Percentiles rank a stretch among this genome's conserved stretches.
Evolutionary conservation across 2,329 filamentous ascomycete species (phyloP).

Genomic region (Thermochaetoides dissita): DNA sequence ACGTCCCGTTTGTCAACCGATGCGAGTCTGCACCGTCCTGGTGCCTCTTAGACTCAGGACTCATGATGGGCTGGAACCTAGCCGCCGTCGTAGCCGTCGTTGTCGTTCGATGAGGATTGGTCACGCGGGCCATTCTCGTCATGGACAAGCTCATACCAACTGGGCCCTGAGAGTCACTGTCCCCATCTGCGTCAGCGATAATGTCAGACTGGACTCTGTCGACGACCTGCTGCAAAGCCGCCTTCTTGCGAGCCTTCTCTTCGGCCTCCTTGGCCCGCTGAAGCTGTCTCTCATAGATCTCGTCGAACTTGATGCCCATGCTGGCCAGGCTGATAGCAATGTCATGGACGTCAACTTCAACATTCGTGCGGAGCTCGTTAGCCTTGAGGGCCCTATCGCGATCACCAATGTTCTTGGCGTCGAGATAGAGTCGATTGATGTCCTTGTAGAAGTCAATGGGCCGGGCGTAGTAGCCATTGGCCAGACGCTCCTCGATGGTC

Average conservation of each 20-base stretch:
- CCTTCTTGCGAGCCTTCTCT: conserved; percentile 49
- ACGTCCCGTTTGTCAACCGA: conserved; percentile 41
- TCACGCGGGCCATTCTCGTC: conserved; percentile 32
- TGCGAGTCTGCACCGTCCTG: conserved; percentile 28
- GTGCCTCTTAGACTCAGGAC: conserved; percentile 46
- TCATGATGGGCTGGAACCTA: conserved; percentile 41
- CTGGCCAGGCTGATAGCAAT: conserved; percentile 45
- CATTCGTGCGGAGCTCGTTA: conserved; percentile 82
- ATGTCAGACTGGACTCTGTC: conserved; percentile 38
- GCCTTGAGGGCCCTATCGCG: conserved; percentile 71
- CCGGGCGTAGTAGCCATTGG: conserved; percentile 89
- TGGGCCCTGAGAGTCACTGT: conserved; percentile 40
- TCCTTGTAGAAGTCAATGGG: conserved; percentile 82
- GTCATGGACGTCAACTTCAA: conserved; percentile 78
- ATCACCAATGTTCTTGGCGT: conserved; percentile 72
- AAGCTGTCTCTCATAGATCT: conserved; percentile 59
- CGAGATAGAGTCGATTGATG: conserved; percentile 70
- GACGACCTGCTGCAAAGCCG: conserved; percentile 42
- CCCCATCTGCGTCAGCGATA: conserved; percentile 25
- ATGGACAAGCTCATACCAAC: conserved; percentile 52
- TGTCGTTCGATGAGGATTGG: background rate
- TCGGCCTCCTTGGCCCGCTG: conserved; percentile 46
- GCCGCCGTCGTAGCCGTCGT: conserved; percentile 30
- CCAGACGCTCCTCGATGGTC: conserved; percentile 89
- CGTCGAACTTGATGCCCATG: conserved; percentile 64